Base-by-base conservation (phyloP, 305 asterid species). In the Coffea humblotiana region DNA sequence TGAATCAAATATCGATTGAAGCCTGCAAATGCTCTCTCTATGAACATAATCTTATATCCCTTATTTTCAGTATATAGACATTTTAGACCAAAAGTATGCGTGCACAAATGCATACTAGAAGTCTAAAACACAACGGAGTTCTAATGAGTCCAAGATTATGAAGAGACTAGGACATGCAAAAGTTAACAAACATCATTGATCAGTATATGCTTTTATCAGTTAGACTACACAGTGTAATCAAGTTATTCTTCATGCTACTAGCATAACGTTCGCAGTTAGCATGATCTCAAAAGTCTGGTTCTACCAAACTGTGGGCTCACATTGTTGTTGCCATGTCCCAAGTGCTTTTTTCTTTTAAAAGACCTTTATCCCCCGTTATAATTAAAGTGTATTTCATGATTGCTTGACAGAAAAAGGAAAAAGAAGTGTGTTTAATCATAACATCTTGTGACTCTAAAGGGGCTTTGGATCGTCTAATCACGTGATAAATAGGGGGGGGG, bases 261-360 rank as follows among this genome's bases (percentile, higher is more conserved):
- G 32, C 32, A 32, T 2, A 32, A 32, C 32, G 32, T 32, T 32
- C 32, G 1, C 32, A 32, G 32, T 32, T 32, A 32, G 32, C 32
- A 32, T 32, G 32, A 32, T 32, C 32, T 32, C 32, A 32, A 32
- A 32, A 32, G 32, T 32, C 32, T 32, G 32, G 32, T 32, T 32
- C 75, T 83, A 89, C 85, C 88, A 75, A 82, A 83, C 80, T 32
- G 80, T 87, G 89, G 91, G 84, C 88, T 86, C 88, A 51, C 65
- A 32, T 32, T 68, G 72, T 35, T 69, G n/a, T 43, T 32, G 16
- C 56, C 45, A 32, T 45, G 52, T 45, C 71, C 77, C 70, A 76
- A 75, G 45, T 81, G 12, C 72, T 52, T 47, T 77, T 71, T 78
- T 27, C 40, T 32, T 32, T 32, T 32, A 32, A 32, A 32, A 32